phyloP scores from a whole-genome alignment of 768 basidiomycete species.

The Collybia sordida region DNA sequence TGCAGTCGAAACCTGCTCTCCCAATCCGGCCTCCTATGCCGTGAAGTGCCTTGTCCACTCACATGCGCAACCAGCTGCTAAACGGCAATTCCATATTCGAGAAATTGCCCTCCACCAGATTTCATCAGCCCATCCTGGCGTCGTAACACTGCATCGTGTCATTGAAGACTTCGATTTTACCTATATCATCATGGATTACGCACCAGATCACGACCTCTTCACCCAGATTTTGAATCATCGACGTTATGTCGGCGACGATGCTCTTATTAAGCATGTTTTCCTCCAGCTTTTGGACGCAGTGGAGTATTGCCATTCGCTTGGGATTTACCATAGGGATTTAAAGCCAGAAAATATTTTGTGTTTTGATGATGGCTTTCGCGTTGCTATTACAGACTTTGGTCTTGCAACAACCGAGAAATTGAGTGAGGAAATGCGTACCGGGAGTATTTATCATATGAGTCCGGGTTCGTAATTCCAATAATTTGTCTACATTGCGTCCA shows the following conservation, averaged over 20 bases:
- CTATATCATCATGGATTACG: conserved; percentile 94
- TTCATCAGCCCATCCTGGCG: conserved; percentile 71
- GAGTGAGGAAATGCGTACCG: conserved; percentile 89
- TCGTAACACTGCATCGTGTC: conserved; percentile 88
- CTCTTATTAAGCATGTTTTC: conserved; percentile 86
- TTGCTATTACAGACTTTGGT: conserved; percentile 94
- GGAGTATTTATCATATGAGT: conserved; percentile 99
- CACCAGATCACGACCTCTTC: conserved; percentile 88
- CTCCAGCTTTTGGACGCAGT: conserved; percentile 92
- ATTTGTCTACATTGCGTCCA: conserved; percentile 8
- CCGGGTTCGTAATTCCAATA: conserved; percentile 56
- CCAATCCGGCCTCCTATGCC: conserved; percentile 63
- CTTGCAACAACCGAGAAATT: conserved; percentile 85
- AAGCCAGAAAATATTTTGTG: conserved; percentile 97
- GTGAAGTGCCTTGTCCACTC: conserved; percentile 86
- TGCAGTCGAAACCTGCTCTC: conserved; percentile 62
- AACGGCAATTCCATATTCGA: conserved; percentile 77
- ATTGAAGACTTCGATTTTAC: conserved; percentile 80
- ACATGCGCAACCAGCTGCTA: conserved; percentile 45
- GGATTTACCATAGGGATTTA: conserved; percentile 95
- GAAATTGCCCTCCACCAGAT: conserved; percentile 84
- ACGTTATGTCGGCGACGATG: conserved; percentile 81
- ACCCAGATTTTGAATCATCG: conserved; percentile 80
- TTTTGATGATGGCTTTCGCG: conserved; percentile 69
- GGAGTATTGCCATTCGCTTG: conserved; percentile 87